Conservation (phyloP, 371 early-diverging fungal species). For the Apophysomyces sp. region DNA sequence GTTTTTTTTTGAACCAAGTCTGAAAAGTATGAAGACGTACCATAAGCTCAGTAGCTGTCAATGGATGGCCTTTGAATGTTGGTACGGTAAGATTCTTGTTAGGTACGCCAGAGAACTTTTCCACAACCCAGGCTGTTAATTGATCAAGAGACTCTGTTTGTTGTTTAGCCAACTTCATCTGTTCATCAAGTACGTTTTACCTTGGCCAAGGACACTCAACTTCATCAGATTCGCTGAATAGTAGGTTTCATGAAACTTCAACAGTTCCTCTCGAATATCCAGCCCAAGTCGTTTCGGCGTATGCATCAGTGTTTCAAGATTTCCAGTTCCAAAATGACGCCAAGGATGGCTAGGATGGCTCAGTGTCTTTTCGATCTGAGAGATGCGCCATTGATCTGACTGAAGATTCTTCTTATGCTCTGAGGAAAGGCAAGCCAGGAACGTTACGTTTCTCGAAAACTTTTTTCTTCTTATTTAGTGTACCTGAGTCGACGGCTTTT, state of each 20-base stretch:
- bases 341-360: slow-evolving; percentile 80
- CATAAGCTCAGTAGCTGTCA: slow-evolving; percentile 66
- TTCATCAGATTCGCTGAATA: slow-evolving; percentile 97
- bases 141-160: slow-evolving; percentile 77
- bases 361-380: slow-evolving; percentile 78
- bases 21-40: slow-evolving; percentile 20
- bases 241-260: slow-evolving; percentile 84
- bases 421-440: slow-evolving; percentile 11
- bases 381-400: slow-evolving; percentile 80
- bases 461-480: not conserved
- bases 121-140: slow-evolving; percentile 74
- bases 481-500: slow-evolving; percentile 88
- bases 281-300: slow-evolving; percentile 68
- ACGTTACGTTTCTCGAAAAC: not conserved
- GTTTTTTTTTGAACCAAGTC: not conserved
- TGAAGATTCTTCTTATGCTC: slow-evolving; percentile 94
- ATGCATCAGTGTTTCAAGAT: slow-evolving; percentile 78
- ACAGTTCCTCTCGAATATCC: slow-evolving; percentile 77
- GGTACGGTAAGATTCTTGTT: slow-evolving; percentile 72
- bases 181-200: slow-evolving; percentile 29
- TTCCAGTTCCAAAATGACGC: slow-evolving; percentile 82
- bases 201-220: slow-evolving; percentile 87
- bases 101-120: slow-evolving; percentile 68
- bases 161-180: not conserved
- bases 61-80: slow-evolving; percentile 68